Percentiles rank a stretch among this genome's conserved stretches.
Conservation (phyloP, 2,329 filamentous ascomycete genomes). For the Calonectria pteridis region DNA sequence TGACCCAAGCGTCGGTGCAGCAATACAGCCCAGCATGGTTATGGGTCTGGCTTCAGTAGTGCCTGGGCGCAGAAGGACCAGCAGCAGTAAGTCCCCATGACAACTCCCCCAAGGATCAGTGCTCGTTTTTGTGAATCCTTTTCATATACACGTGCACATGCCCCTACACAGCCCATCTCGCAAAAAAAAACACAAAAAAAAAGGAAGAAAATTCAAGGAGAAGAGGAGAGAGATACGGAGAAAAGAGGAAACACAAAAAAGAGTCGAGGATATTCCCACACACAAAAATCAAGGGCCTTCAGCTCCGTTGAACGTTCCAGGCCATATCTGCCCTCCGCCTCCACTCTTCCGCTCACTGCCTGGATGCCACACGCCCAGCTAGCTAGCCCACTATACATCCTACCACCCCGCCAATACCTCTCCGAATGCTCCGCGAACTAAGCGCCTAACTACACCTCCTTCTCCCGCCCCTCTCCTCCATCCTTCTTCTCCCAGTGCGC, state of each 20-base stretch:
- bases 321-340: conserved; percentile 30
- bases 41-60: conserved; percentile 48
- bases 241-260: background rate
- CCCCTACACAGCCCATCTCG: background rate
- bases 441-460: conserved; percentile 31
- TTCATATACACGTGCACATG: background rate
- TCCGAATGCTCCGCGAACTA: conserved; percentile 37
- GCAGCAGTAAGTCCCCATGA: conserved; percentile 42
- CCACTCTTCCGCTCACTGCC: conserved; percentile 31
- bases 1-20: conserved; percentile 10
- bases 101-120: background rate
- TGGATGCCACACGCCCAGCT: conserved; percentile 28
- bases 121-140: background rate
- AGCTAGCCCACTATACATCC: conserved; percentile 32
- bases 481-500: conserved; percentile 20
- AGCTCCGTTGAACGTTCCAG: conserved; percentile 30
- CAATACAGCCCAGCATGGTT: conserved; percentile 45
- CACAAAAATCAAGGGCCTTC: conserved; percentile 6
- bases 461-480: conserved; percentile 34
- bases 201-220: background rate
- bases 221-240: background rate
- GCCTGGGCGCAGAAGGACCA: conserved; percentile 47
- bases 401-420: conserved; percentile 38
- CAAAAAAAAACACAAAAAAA: too few species aligned
- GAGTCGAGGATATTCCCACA: background rate